Base-by-base conservation (phyloP, 805 yeast species). In the Candida easanensis region DNA sequence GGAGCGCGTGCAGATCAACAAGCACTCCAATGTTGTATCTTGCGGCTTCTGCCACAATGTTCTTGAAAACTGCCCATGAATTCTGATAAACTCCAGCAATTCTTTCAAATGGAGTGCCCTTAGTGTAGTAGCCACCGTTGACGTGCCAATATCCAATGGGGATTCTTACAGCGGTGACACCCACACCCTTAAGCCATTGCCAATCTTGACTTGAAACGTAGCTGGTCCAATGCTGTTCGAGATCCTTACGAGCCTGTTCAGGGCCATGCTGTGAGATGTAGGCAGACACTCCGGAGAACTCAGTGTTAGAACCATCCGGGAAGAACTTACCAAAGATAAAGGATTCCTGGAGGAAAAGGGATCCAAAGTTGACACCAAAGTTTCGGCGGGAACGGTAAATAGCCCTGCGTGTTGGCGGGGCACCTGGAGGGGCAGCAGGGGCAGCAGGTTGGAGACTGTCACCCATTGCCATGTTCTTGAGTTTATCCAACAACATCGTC, bases 81-180 rank as follows among this genome's bases (percentile, higher is more conserved):
- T 77, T 72, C n/a, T 51, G 50, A 63, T 91, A 91, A 4, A 86
- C 88, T 0, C 58, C 58, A 4, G 73, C 60, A 28, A 76, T 66
- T 26, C 70, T 58, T 14, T 65, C 79, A 57, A 86, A 91, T 16
- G 82, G 81, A 3, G 95, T 83, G 4, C 74, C 77, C 17, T 64
- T 62, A 33, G 79, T 65, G 58, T 70, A 84, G 15, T 54, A 51
- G 1, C 90, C 88, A 17, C 83, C 81, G 39, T 68, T 74, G n/a
- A 89, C 77, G 44, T 77, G 81, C 96, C 96, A 91, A 63, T 86
- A 91, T 0, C 98, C 98, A 50, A 91, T 65, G 7, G 99, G 98
- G 1, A 91, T 73, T 55, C 99, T 74, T 5, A 91, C 73, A 2
- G 89, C 77, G 19, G 87, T 88, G n/a, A 86, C 86, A 7, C 88